Conservation (phyloP, 352 stramenopile species). For the Elongisporangium undulatum region DNA sequence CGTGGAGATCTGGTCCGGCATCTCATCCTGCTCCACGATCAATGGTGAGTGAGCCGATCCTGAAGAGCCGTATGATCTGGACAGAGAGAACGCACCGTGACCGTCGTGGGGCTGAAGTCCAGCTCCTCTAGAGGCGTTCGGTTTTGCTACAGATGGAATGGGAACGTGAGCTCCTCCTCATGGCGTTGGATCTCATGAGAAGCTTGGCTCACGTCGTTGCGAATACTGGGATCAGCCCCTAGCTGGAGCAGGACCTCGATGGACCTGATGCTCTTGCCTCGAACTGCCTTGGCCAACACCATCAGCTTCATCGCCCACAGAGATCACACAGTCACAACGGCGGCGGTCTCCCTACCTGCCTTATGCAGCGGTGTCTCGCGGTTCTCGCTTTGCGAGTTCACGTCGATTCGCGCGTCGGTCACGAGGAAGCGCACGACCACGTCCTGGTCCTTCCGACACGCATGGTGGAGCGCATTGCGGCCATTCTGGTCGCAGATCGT, state of each 20-base stretch:
- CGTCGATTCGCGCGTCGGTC: conserved; percentile 35
- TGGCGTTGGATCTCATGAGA: neutral
- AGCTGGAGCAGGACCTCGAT: conserved; percentile 58
- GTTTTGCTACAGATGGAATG: conserved; percentile 41
- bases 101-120: conserved; percentile 19
- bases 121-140: conserved; percentile 62
- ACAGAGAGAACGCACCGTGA: conserved; percentile 19
- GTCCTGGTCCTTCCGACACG: conserved; percentile 71
- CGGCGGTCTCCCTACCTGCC: conserved; percentile 48
- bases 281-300: conserved; percentile 13
- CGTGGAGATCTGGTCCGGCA: conserved; percentile 7
- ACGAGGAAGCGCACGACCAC: conserved; percentile 56
- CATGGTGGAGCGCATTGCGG: conserved; percentile 71
- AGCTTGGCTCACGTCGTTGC: conserved; percentile 43
- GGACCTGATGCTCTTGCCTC: conserved; percentile 47
- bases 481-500: conserved; percentile 40
- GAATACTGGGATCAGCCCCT: conserved; percentile 47
- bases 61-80: neutral
- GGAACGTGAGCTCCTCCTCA: neutral
- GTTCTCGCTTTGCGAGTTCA: conserved; percentile 59
- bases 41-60: neutral
- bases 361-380: conserved; percentile 78
- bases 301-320: neutral
- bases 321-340: neutral
- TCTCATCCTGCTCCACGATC: conserved; percentile 4